Base-by-base conservation (phyloP, 345 rosid genomes). In the Populus ilicifolia region DNA sequence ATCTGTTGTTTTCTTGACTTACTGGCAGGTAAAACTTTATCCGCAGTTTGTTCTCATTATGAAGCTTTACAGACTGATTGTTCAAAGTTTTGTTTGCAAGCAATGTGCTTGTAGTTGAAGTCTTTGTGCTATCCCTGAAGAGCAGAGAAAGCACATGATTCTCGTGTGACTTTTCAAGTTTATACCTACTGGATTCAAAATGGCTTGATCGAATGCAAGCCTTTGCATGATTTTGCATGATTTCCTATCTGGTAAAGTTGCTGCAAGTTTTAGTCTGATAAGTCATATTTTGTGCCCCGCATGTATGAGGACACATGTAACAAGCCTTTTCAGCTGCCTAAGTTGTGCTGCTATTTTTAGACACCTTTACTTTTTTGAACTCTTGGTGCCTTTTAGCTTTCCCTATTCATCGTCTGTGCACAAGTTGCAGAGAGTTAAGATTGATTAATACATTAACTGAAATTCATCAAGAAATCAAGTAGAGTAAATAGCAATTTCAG, bases 1-100 rank as follows among this genome's bases (percentile, higher is more conserved):
- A 82, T 94, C 99, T 75, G 99, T 96, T 39, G 97, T 96, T 79
- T 96, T 96, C 84, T 80, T 96, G 67, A 96, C 98, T 16, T 96
- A 96, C 84, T 96, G 99, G 99, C 99, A 96, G 97, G 98, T 94
- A 86, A 86, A 17, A 1, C 76, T 66, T 74, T 14, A 20, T 29
- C 9, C 20, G 18, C 23, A 6, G 46, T 27, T 48, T 69, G 54
- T 56, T 68, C 17, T 64, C 20, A 27, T 63, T 63, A 27, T 8
- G 67, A n/a, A 30, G 35, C 36, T 6, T 52, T 52, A 52, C n/a
- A 6, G 59, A 52, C 9, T 52, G 59, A 52, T 52, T 52, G 59
- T 52, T 39, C 43, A 46, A 46, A 46, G 50, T 46, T 46, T 46
- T 46, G 16, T 46, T 46, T 46, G 18, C 50, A 46, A 3, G 14